Evolutionary conservation across 1,139 yeast genomes (phyloP), one percentile per base, ranked within the genome.

Genomic region (Blastobotrys petasosporus): DNA sequence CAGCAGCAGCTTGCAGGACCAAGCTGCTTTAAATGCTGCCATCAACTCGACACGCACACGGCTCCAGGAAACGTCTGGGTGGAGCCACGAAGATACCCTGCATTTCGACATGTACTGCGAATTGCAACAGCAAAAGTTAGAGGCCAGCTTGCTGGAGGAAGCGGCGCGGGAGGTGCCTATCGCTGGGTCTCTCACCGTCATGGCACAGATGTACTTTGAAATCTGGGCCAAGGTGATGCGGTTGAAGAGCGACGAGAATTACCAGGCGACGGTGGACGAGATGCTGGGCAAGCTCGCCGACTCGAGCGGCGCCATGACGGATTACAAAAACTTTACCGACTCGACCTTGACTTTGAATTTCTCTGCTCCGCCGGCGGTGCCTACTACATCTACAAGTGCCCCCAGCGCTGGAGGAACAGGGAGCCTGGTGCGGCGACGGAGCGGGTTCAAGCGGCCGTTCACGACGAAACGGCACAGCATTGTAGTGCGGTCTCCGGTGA

Each of bases 41-140:
- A 49, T 51, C 15, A 35, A 45, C 12, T 41, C 47, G 9, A 48
- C 53, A 23, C 40, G 46, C n/a, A 48, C 55, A n/a, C 50, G 56
- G n/a, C 42, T 60, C 29, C 46, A 47, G 29, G 57, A 55, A 36
- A 54, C 54, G 29, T 43, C 53, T 11, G 63, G 61, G 11, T 59
- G 61, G 60, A 48, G 57, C 7, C 48, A 42, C 9, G 46, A 45
- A 7, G 56, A 55, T 42, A 39, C 48, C 17, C 43, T 43, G 13
- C 32, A 44, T 17, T 60, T 60, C 40, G 42, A 51, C 8, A 43
- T 46, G 4, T 54, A 51, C 32, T 56, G 54, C 6, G 53, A 55
- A 6, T 41, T 48, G 39, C 46, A 53, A 25, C 42, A 47, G 33
- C 37, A 49, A 9, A 34, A 47, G 29, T 32, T 47, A 13, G 55